Base-by-base conservation (phyloP, 352 stramenopile genomes). In the Phytophthora tentaculata region DNA sequence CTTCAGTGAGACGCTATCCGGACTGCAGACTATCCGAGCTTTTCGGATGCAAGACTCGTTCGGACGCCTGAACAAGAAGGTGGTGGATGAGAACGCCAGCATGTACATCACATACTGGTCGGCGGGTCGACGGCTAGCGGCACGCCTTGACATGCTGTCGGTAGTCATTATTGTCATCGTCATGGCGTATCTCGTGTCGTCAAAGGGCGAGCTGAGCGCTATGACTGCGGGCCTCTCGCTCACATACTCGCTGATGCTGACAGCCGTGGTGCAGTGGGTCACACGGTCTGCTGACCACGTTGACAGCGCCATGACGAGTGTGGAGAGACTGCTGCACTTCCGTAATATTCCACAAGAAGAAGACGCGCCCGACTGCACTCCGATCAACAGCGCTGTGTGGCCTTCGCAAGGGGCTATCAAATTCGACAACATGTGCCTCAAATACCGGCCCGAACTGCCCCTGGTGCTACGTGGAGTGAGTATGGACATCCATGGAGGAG, bases 71-170 rank as follows among this genome's bases (percentile, higher is more conserved):
- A 84, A 84, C 70, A 78, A 76, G 61, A 64, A 47, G 14, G 64
- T 67, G 19, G 75, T 86, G 16, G 71, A 84, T 44, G 58, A 76
- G 49, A 84, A 82, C 56, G 53, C 73, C 6, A 75, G 64, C 50
- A 74, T 71, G 47, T 74, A 80, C 56, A 70, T 86, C 56, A 74
- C 65, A n/a, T 81, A 74, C 41, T 86, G 77, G 74, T 54, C 69
- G 14, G 67, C 69, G 10, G 69, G 74, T 66, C 97, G 96, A 53
- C 99, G 96, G 96, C 79, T 99, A 5, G 95, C 90, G 14, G 81
- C 98, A 19, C 83, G 97, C 7, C 81, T 99, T 23, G 93, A 89
- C 64, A 76, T 67, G 64, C 56, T 90, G 12, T 82, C 80, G 2
- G 81, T 95, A 16, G 44, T 96, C 10, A 96, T 99, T 47, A 92